phyloP scores from a whole-genome alignment of 2,329 filamentous ascomycete genomes.

The Davidsoniella eucalypti region DNA sequence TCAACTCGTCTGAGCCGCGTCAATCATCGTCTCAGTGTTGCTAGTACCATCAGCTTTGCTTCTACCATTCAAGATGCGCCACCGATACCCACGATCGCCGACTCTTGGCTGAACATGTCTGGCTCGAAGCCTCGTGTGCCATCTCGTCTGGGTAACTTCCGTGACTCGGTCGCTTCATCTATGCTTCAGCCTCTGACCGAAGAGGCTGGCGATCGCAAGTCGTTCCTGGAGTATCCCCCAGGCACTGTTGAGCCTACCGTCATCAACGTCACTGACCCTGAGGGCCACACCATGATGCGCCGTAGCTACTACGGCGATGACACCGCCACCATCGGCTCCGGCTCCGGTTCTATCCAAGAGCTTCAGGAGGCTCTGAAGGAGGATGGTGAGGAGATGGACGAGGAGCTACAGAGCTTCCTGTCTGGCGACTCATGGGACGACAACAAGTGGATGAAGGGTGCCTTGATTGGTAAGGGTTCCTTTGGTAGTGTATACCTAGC shows the following conservation, averaged over 20 bases:
- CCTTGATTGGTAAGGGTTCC: slow-evolving; percentile 88
- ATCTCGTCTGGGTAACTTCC: slow-evolving; percentile 44
- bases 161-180: slow-evolving; percentile 79
- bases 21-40: slow-evolving; percentile 82
- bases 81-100: slow-evolving; percentile 86
- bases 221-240: slow-evolving; percentile 79
- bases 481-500: slow-evolving; percentile 94
- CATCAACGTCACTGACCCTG: slow-evolving; percentile 63
- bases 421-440: slow-evolving; percentile 90
- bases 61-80: slow-evolving; percentile 87
- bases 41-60: slow-evolving; percentile 82
- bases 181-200: slow-evolving; percentile 82
- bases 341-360: slow-evolving; percentile 61
- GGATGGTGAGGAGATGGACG: slow-evolving; percentile 82
- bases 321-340: slow-evolving; percentile 25
- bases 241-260: slow-evolving; percentile 50
- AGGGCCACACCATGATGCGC: slow-evolving; percentile 45
- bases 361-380: slow-evolving; percentile 72
- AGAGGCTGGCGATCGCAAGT: slow-evolving; percentile 84
- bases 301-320: slow-evolving; percentile 75
- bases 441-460: slow-evolving; percentile 98
- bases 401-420: slow-evolving; percentile 78
- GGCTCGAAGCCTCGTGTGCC: slow-evolving; percentile 22
- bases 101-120: slow-evolving; percentile 58
- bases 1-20: slow-evolving; percentile 84